These are phyloP conservation scores for Aspergillus pseudoglaucus DNA, from an alignment of 2,329 filamentous ascomycete species.

Conservation along the genomic window DNA sequence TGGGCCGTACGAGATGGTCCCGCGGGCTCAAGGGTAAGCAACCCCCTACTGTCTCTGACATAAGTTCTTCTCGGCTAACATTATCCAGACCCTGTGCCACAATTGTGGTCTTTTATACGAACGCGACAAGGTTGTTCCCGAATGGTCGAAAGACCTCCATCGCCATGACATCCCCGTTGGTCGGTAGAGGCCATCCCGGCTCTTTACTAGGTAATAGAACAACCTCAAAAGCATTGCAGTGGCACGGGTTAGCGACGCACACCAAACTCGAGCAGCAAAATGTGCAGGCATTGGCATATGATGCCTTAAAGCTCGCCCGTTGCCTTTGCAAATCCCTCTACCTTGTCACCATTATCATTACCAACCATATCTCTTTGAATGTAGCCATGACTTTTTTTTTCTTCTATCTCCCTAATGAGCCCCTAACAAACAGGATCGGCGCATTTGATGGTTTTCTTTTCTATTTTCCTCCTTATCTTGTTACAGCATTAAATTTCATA, in stretches of 20 bases:
- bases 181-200: constrained; percentile 14
- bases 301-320: not conserved
- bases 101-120: constrained; percentile 90
- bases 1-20: constrained; percentile 96
- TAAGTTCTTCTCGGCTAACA: constrained; percentile 9
- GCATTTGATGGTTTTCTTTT: constrained; percentile 8
- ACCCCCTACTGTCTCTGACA: too few species aligned
- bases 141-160: constrained; percentile 68
- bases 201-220: not conserved
- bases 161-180: constrained; percentile 35
- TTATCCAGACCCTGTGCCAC: constrained; percentile 70
- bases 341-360: not conserved
- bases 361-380: not conserved
- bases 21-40: constrained; percentile 67
- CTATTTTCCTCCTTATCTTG: constrained; percentile 5
- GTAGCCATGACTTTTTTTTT: constrained; percentile 11
- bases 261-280: not conserved
- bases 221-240: not conserved
- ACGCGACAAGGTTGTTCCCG: constrained; percentile 74
- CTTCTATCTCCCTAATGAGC: constrained; percentile 17
- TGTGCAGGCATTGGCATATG: not conserved
- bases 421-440: constrained; percentile 12
- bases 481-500: not conserved
- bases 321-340: not conserved
- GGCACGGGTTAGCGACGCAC: too few species aligned